A percentile compares a stretch with the other conserved stretches of the same genome.
Conservation (phyloP, 371 early-diverging fungal species). For the Amoeboaphelidium occidentale region DNA sequence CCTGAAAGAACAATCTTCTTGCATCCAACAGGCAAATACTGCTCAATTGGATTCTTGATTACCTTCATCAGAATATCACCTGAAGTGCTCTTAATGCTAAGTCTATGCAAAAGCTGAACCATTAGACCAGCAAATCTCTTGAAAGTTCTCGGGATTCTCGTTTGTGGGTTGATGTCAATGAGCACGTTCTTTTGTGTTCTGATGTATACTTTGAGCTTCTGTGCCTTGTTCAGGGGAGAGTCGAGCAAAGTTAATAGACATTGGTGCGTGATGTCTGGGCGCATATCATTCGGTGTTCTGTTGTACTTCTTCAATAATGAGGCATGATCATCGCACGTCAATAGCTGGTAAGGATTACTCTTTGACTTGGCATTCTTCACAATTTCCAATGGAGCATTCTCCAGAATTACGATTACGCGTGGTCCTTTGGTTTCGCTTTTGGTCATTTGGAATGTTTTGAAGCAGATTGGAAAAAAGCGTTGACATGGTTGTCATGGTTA, state of each 20-base stretch:
- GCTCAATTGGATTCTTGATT: constrained; percentile 82
- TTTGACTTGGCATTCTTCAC: constrained; percentile 69
- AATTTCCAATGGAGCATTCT: constrained; percentile 74
- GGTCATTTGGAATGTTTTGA: no score
- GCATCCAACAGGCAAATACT: constrained; percentile 74
- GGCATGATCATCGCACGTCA: constrained; percentile 57
- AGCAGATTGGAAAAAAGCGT: no score
- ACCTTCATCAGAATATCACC: constrained; percentile 73
- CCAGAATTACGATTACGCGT: constrained; percentile 79
- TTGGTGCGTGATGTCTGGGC: constrained; percentile 95
- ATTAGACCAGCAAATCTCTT: constrained; percentile 93
- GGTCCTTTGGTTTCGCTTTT: constrained; percentile 6
- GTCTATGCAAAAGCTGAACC: constrained; percentile 89
- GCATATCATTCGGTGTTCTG: constrained; percentile 49
- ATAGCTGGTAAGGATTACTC: constrained; percentile 22
- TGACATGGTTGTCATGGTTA: no score
- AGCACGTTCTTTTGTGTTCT: constrained; percentile 79
- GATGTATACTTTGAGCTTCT: constrained; percentile 79
- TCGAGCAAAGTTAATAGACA: constrained; percentile 87
- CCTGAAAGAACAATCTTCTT: constrained; percentile 72
- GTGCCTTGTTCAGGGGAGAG: constrained; percentile 93
- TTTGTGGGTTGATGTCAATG: constrained; percentile 90
- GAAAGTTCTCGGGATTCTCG: constrained; percentile 92
- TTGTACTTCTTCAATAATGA: constrained; percentile 59
- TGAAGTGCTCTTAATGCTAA: constrained; percentile 58